Conservation (phyloP, 225 moss, liverwort and hornwort genomes). For the Straminergon stramineum region DNA sequence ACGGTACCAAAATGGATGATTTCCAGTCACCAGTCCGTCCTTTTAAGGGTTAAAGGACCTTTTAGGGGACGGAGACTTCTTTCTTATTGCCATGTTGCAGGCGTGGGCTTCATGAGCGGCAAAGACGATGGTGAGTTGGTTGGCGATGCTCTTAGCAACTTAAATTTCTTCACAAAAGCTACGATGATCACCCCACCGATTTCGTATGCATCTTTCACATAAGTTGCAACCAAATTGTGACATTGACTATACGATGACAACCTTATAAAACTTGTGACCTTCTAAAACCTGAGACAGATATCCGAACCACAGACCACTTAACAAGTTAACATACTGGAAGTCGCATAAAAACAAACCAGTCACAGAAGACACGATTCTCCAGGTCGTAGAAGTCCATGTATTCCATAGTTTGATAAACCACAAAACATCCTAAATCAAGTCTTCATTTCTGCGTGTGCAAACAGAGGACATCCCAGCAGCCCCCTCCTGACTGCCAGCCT, state of each 20-base stretch:
- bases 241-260: neutral
- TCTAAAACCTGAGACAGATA: too few species aligned
- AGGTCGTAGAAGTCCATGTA: constrained; percentile 7
- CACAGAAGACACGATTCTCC: neutral
- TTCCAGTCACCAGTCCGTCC: too few species aligned
- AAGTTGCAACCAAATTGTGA: neutral
- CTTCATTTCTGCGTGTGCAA: constrained; percentile 1
- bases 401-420: constrained; percentile 9
- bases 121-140: too few species aligned
- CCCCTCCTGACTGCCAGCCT: neutral
- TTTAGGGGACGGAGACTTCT: too few species aligned
- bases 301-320: neutral
- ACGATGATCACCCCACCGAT: neutral
- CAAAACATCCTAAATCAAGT: constrained; percentile 3
- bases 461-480: neutral
- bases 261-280: neutral
- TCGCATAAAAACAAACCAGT: neutral
- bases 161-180: neutral
- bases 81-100: neutral
- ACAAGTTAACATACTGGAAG: neutral
- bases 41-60: neutral
- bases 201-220: neutral
- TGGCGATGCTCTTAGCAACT: neutral
- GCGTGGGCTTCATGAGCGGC: neutral
- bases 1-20: too few species aligned